Evolutionary conservation across 371 early-diverging fungal genomes (phyloP), one percentile per base, ranked within the genome.

Genomic region (Quaeritorhiza haematococci): DNA sequence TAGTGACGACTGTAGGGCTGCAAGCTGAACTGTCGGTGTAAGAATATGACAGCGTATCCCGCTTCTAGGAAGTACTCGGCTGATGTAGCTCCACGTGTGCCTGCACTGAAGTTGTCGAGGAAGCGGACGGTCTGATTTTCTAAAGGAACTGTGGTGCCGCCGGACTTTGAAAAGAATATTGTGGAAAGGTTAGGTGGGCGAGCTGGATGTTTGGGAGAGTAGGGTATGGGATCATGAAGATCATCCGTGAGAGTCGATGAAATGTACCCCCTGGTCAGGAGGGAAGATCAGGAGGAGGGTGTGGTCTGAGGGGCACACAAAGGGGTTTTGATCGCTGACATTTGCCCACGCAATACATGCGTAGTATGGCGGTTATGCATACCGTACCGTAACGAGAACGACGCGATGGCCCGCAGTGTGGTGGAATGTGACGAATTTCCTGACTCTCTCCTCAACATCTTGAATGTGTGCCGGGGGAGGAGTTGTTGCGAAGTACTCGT

Each of bases 81-180:
- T 19, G 96, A 96, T 2, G 86, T 84, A 3, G 97, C 92, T 33
- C 98, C 98, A 27, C 98, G 88, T 2, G 90, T 95, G 27, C 98
- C 98, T 15, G 90, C 93, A 54, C 90, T 89, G 67, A 98, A 97
- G 78, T 98, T 98, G 73, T 98, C 98, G 55, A 98, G 84, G 70
- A 96, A 98, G n/a, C 98, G 88, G 29, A 98, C 98, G 4, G 96
- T 98, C 61, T 96, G 85, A 57, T 87, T 85, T 67, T 98, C 98
- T 17, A 98, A 75, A 19, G 96, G 98, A 17, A 96, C 96, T 0
- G 93, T 94, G 1, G 98, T 98, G 42, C 98, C 98, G 43, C 98
- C 98, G 58, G 76, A 76, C 94, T 94, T 32, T 27, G 19, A 53
- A 48, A 30, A 23, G n/a, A 8, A 23, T 35, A 2, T 19, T 0